A percentile compares a stretch with the other conserved stretches of the same genome.
Evolutionary conservation across 1,284 basidiomycete genomes (phyloP).

Genomic region (Pseudozyma pruni): DNA sequence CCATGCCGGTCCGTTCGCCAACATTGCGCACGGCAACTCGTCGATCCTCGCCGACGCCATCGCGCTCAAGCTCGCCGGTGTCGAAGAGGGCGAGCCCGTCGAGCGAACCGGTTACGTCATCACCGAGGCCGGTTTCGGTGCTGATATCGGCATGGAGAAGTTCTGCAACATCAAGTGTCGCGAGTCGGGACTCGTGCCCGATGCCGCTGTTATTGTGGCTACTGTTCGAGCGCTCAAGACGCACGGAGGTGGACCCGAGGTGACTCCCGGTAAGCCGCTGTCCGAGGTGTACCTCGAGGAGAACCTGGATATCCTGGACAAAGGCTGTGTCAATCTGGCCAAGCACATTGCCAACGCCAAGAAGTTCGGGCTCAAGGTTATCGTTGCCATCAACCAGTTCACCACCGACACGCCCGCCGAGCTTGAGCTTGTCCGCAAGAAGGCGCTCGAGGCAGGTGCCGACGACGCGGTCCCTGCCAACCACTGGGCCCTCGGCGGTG

Average conservation of each 20-base stretch:
- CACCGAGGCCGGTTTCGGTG: slow-evolving; percentile 98
- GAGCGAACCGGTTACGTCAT: slow-evolving; percentile 92
- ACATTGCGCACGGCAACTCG: slow-evolving; percentile 99
- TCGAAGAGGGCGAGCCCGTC: slow-evolving; percentile 86
- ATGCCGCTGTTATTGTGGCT: slow-evolving; percentile 94
- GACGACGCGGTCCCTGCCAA: slow-evolving; percentile 94
- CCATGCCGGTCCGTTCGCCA: slow-evolving; percentile 97
- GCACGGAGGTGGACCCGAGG: slow-evolving; percentile 98
- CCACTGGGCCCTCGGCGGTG: slow-evolving; percentile 74
- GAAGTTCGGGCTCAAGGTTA: slow-evolving; percentile 96
- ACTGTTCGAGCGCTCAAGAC: slow-evolving; percentile 98
- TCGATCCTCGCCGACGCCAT: slow-evolving; percentile 96
- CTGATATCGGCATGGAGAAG: slow-evolving; percentile 86
- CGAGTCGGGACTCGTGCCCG: slow-evolving; percentile 88
- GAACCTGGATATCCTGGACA: slow-evolving; percentile 87
- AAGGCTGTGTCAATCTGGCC: slow-evolving; percentile 91
- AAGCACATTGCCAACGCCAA: slow-evolving; percentile 95
- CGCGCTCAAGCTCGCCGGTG: slow-evolving; percentile 94
- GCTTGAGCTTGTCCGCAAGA: slow-evolving; percentile 82
- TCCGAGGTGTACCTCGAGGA: slow-evolving; percentile 94
- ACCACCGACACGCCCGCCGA: slow-evolving; percentile 90
- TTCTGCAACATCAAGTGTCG: slow-evolving; percentile 99
- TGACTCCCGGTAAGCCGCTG: slow-evolving; percentile 93
- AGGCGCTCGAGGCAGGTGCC: slow-evolving; percentile 85
- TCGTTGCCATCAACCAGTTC: slow-evolving; percentile 95